phyloP scores from a whole-genome alignment of 2,329 filamentous ascomycete species.

The Ampelomyces quisqualis region DNA sequence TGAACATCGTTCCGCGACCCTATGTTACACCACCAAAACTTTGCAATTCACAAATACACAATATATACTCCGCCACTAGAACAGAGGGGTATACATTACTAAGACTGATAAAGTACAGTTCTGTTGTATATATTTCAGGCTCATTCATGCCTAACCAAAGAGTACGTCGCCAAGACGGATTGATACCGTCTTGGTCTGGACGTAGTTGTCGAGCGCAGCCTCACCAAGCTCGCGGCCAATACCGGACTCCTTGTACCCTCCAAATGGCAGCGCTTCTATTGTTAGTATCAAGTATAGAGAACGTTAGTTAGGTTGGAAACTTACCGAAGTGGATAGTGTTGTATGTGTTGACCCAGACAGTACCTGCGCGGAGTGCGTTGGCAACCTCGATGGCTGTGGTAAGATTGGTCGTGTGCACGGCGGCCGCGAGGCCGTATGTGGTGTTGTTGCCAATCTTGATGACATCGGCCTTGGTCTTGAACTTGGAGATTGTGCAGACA shows the following conservation, averaged over 20 bases:
- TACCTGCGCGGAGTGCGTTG: conserved; percentile 69
- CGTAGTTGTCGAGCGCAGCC: conserved; percentile 52
- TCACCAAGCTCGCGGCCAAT: conserved; percentile 54
- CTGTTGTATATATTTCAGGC: not conserved
- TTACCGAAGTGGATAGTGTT: conserved; percentile 64
- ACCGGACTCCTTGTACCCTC: conserved; percentile 54
- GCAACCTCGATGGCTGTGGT: conserved; percentile 78
- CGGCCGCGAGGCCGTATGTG: conserved; percentile 74
- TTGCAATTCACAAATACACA: too few relatives aligned
- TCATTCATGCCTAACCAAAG: conserved; percentile 46
- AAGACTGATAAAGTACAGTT: not conserved
- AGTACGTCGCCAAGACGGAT: conserved; percentile 54
- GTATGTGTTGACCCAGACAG: conserved; percentile 68
- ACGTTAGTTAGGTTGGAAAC: not conserved
- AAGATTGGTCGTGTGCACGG: conserved; percentile 73
- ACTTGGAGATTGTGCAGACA: conserved; percentile 72
- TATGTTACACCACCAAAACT: too few relatives aligned
- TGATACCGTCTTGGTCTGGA: conserved; percentile 47
- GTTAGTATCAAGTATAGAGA: not conserved
- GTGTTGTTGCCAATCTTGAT: conserved; percentile 71
- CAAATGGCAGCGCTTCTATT: conserved; percentile 54
- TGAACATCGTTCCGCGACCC: too few relatives aligned
- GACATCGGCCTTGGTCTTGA: conserved; percentile 72
- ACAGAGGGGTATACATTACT: too few relatives aligned
- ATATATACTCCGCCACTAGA: too few relatives aligned